Percentiles rank a stretch among this genome's conserved stretches.
These are phyloP conservation scores for Diaporthe sp. DNA, from an alignment of 2,329 filamentous ascomycete species.

Conservation along the genomic window DNA sequence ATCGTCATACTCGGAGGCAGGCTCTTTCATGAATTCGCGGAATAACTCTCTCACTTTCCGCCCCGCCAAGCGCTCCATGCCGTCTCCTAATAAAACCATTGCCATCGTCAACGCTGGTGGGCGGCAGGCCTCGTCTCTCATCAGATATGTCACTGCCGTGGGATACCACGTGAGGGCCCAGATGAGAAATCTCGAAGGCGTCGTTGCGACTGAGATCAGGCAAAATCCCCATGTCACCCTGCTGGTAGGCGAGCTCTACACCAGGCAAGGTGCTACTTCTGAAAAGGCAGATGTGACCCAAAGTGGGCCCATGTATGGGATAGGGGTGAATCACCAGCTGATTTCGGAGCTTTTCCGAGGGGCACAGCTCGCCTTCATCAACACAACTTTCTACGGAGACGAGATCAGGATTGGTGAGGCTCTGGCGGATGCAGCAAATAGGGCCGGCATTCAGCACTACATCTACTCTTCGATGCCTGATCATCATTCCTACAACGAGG, in stretches of 20 bases:
- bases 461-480: slow-evolving; percentile 98
- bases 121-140: slow-evolving; percentile 93
- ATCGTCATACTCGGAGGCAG: slow-evolving; percentile 69
- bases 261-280: slow-evolving; percentile 58
- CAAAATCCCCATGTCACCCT: slow-evolving; percentile 80
- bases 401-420: slow-evolving; percentile 90
- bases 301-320: slow-evolving; percentile 70
- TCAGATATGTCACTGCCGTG: slow-evolving; percentile 91
- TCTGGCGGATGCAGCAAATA: slow-evolving; percentile 89
- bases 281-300: slow-evolving; percentile 71
- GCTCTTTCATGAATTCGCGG: slow-evolving; percentile 64
- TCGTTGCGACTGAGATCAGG: slow-evolving; percentile 88
- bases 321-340: slow-evolving; percentile 77
- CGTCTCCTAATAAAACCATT: slow-evolving; percentile 78
- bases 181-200: slow-evolving; percentile 85
- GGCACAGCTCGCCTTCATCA: slow-evolving; percentile 93
- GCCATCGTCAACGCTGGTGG: slow-evolving; percentile 96
- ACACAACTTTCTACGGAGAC: slow-evolving; percentile 97
- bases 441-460: slow-evolving; percentile 86
- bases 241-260: slow-evolving; percentile 73
- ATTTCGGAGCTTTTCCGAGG: slow-evolving; percentile 84
- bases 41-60: slow-evolving; percentile 72
- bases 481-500: slow-evolving; percentile 80
- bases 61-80: slow-evolving; percentile 68
- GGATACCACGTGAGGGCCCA: slow-evolving; percentile 95